Base-by-base conservation (phyloP, 768 basidiomycete genomes). In the Mycena alexandri region DNA sequence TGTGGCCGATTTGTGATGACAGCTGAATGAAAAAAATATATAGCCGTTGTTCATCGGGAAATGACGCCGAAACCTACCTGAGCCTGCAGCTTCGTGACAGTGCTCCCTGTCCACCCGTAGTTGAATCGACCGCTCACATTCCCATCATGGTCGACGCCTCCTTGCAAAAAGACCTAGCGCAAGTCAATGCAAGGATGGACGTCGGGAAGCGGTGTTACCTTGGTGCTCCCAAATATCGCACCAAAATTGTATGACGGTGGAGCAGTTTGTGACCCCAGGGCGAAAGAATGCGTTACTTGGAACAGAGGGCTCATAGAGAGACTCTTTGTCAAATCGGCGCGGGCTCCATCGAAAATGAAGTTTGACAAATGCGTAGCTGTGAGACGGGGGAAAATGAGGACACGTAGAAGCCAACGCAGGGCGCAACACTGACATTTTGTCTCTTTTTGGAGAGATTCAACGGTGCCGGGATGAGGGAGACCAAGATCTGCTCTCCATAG, bases 281-380 rank as follows among this genome's bases (percentile, higher is more conserved):
- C 86, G 82, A 99, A 98, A 24, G 95, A 93, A 79, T 99, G 98
- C 67, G 96, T 96, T 73, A 98, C 93, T 84, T 99, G 97, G 88
- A 99, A 99, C 56, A 93, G 89, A n/a, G 98, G 98, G 78, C 89
- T 94, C 78, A 92, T 86, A 33, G 95, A 97, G 73, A 99, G 85
- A 73, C 88, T 91, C 83, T 99, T 99, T 53, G 94, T 92, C 73
- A 99, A 84, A 84, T 99, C 98, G 36, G 97, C 98, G 72, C 96
- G 87, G 29, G 93, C 98, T 71, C 98, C 98, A 83, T 99, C 98
- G 79, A 99, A 99, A 76, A 95, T 89, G 82, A 92, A 97, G 83
- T 97, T 98, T 50, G 91, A 93, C 55, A 98, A 81, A 75, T 95
- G 95, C 14, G 95, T 97, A 60, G 88, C 96, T 98, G 79, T 2